These are phyloP conservation scores for Boletus sp. DNA, from an alignment of 1,284 basidiomycete genomes.

Conservation along the genomic window DNA sequence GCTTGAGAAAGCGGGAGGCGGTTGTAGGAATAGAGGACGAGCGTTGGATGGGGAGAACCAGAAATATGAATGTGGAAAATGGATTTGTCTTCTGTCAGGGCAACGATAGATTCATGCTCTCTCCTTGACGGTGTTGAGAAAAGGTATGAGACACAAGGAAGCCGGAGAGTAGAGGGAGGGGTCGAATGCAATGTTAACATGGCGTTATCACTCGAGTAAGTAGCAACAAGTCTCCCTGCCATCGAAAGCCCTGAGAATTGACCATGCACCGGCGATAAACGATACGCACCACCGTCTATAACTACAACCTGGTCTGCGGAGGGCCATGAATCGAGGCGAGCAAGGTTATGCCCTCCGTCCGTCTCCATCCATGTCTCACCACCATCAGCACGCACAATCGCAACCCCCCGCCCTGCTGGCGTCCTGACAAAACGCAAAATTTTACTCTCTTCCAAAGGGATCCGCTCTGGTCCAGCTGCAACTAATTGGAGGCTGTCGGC, in stretches of 20 bases:
- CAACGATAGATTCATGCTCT: conserved; percentile 55
- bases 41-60: conserved; percentile 31
- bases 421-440: conserved; percentile 68
- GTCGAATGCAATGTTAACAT: conserved; percentile 50
- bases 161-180: conserved; percentile 43
- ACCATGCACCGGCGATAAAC: conserved; percentile 10
- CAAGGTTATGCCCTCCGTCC: conserved; percentile 45
- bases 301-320: conserved; percentile 64
- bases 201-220: conserved; percentile 40
- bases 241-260: conserved; percentile 4
- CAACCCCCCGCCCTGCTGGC: conserved; percentile 72
- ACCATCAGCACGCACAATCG: conserved; percentile 54
- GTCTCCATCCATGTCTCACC: conserved; percentile 64
- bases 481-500: conserved; percentile 47
- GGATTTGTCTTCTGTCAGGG: conserved; percentile 53
- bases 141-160: conserved; percentile 55
- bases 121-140: conserved; percentile 61
- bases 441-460: conserved; percentile 47
- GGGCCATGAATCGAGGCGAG: conserved; percentile 47
- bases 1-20: conserved; percentile 49
- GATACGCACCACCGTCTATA: conserved; percentile 53
- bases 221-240: conserved; percentile 35
- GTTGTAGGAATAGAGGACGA: conserved; percentile 45
- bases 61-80: conserved; percentile 53
- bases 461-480: conserved; percentile 39